Evolutionary conservation across 2,329 filamentous ascomycete genomes (phyloP).

Genomic region (Apiospora marii): DNA sequence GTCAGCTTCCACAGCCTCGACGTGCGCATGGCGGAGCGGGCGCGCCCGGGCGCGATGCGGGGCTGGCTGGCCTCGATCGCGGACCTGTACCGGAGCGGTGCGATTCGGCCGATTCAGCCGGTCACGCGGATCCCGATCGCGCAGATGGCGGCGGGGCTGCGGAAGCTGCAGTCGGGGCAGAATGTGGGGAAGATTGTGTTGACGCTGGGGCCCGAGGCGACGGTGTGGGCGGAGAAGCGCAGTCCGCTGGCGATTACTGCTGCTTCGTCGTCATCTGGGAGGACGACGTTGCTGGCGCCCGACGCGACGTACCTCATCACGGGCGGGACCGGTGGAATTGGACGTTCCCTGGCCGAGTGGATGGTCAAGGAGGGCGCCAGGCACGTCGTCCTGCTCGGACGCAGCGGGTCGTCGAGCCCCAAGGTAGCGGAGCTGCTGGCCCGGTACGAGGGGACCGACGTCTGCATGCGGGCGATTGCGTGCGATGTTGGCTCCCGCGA

Average conservation of each 20-base stretch:
- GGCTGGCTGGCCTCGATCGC: neutral
- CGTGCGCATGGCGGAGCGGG: conserved; percentile 26
- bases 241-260: neutral
- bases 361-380: conserved; percentile 34
- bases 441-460: conserved; percentile 10
- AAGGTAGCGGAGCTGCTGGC: conserved; percentile 31
- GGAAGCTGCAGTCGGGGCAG: conserved; percentile 31
- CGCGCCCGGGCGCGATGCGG: conserved; percentile 27
- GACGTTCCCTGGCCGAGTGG: conserved; percentile 35
- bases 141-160: conserved; percentile 32
- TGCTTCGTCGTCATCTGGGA: neutral
- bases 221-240: neutral
- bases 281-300: conserved; percentile 27
- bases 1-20: conserved; percentile 32
- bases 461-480: conserved; percentile 15
- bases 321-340: conserved; percentile 41
- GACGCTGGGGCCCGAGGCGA: conserved; percentile 24
- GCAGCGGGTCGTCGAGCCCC: conserved; percentile 33
- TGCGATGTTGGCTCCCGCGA: conserved; percentile 17
- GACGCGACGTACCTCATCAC: conserved; percentile 37
- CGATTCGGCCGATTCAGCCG: conserved; percentile 22
- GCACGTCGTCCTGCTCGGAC: conserved; percentile 32
- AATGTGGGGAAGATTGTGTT: conserved; percentile 31
- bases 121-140: conserved; percentile 28
- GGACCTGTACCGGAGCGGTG: neutral